A percentile compares a stretch with the other conserved stretches of the same genome.
Conservation (phyloP, 1,284 basidiomycete genomes). For the Phylloboletellus chloephorus region DNA sequence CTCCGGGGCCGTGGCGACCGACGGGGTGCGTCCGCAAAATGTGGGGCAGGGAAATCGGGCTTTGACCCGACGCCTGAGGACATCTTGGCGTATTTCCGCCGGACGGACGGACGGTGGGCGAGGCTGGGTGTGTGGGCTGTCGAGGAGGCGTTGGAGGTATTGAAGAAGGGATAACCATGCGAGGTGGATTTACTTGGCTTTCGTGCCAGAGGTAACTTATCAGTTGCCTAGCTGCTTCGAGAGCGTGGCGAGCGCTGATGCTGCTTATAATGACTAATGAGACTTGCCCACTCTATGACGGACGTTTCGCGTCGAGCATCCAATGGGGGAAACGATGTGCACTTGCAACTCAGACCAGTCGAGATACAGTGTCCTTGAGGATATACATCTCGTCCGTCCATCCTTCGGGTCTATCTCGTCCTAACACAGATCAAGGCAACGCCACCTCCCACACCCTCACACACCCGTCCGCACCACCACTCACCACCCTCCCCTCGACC, state of each 20-base stretch:
- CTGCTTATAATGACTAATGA: no score
- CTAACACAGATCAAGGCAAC: slow-evolving; percentile 35
- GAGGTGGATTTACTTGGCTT: background rate
- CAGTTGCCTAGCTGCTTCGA: no score
- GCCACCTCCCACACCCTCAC: slow-evolving; percentile 72
- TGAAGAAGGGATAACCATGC: slow-evolving; percentile 7
- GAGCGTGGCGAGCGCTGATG: no score
- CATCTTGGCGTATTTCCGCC: slow-evolving; percentile 41
- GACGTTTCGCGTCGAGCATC: no score
- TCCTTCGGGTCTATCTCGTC: no score
- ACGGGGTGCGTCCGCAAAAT: no score
- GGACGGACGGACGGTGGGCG: slow-evolving; percentile 57
- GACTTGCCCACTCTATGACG: no score
- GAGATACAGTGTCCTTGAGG: no score
- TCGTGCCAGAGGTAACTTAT: no score
- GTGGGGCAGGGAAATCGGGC: background rate
- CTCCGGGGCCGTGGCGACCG: slow-evolving; percentile 26
- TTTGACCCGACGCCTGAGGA: slow-evolving; percentile 42
- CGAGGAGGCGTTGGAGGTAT: slow-evolving; percentile 44
- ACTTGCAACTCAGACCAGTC: no score
- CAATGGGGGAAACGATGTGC: no score
- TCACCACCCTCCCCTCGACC: slow-evolving; percentile 51
- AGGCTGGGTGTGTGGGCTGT: slow-evolving; percentile 57
- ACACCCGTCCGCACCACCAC: slow-evolving; percentile 81
- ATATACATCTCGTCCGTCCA: no score